Base-by-base conservation (phyloP, 1,139 yeast genomes). In the Yamadazyma trypodendri region DNA sequence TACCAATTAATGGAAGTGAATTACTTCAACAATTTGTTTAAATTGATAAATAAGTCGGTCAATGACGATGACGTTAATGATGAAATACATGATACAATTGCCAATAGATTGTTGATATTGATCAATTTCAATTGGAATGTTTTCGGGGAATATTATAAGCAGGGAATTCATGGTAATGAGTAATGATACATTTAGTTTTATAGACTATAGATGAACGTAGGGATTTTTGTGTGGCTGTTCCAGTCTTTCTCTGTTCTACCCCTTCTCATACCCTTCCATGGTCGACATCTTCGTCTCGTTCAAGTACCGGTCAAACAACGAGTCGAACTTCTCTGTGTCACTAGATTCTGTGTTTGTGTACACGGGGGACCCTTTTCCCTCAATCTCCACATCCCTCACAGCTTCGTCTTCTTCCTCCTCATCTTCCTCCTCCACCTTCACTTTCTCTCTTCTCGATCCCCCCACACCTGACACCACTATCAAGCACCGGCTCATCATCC, bases 1-100 rank as follows among this genome's bases (percentile, higher is more conserved):
- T 88, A 88, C 59, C 82, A 84, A 11, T 71, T 87, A 38, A 72
- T 88, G 74, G 96, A 88, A 61, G 72, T 73, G 34, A 79, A 81
- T 46, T 69, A 81, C 16, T 81, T 83, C 58, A 74, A 74, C 42
- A 72, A 68, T 41, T 65, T 79, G 40, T 58, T 63, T 31, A 58
- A 59, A 4, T 69, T 66, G 20, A 34, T 38, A 24, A 43, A 40
- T 23, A 35, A 38, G 24, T 35, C 34, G 15, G 36, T 46, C 9
- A 45, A 41, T 23, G 48, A 45, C 34, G 43, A 43, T 20, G 45
- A 53, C 38, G 63, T 65, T 18, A 15, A 15, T 25, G 35, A 32
- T 25, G 35, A 32, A n/a, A 32, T 32, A 9, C 84, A 78, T 46
- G 61, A 64, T 38, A 69, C 69, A 40, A 71, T 81, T 37, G 71